Evolutionary conservation across 2,329 filamentous ascomycete species (phyloP).

Genomic region (Endothia cerciana): DNA sequence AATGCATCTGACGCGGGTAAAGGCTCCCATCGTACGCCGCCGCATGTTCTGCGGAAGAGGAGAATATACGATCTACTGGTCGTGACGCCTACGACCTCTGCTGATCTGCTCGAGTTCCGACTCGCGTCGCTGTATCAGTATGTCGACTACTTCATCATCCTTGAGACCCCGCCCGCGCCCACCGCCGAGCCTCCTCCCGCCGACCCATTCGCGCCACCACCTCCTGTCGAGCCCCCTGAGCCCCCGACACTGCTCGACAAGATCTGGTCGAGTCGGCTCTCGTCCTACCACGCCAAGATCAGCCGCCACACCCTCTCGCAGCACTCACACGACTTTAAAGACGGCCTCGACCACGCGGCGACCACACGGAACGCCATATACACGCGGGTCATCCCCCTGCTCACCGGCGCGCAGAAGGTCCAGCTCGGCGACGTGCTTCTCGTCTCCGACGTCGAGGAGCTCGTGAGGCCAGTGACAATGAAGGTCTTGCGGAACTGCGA

Average conservation of each 20-base stretch:
- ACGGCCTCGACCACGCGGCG: constrained; percentile 42
- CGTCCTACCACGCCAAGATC: constrained; percentile 43
- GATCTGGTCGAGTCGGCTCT: constrained; percentile 41
- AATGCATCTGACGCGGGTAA: constrained; percentile 4
- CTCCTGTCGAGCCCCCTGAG: constrained; percentile 42
- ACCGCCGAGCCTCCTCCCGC: background rate
- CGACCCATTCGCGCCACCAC: background rate
- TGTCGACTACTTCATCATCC: constrained; percentile 49
- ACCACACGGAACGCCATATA: constrained; percentile 46
- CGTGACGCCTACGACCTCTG: constrained; percentile 27
- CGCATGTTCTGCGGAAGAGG: constrained; percentile 8
- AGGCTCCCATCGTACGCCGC: background rate
- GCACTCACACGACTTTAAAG: constrained; percentile 32
- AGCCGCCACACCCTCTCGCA: constrained; percentile 44
- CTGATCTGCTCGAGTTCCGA: constrained; percentile 30
- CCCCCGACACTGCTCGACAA: constrained; percentile 41
- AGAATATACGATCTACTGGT: constrained; percentile 32
- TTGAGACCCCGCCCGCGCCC: constrained; percentile 38
- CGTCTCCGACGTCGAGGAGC: constrained; percentile 57
- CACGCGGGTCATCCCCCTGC: constrained; percentile 42
- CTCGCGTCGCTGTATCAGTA: constrained; percentile 36
- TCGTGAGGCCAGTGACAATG: constrained; percentile 42
- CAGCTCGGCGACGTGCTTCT: constrained; percentile 46
- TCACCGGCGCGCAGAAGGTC: constrained; percentile 39
- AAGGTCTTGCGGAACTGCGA: constrained; percentile 41